phyloP scores from a whole-genome alignment of 169 alveolate species.

The Plasmodium fragile region DNA sequence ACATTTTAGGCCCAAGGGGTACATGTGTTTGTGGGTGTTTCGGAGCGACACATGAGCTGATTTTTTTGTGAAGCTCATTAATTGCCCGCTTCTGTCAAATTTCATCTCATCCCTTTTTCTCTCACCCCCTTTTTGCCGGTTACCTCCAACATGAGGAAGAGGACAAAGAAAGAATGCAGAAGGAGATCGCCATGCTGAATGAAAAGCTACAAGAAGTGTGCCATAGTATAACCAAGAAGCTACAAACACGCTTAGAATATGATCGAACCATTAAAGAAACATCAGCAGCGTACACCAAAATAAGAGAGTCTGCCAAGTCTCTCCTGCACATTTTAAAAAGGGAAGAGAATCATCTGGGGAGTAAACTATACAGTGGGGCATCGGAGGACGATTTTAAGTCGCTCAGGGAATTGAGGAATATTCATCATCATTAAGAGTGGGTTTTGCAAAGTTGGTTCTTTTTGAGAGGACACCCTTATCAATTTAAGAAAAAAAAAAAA shows the following conservation, averaged over 20 bases:
- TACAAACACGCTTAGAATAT: conserved; percentile 89
- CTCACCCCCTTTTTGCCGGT: neutral
- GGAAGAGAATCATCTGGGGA: conserved; percentile 85
- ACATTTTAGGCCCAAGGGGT: neutral
- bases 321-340: conserved; percentile 89
- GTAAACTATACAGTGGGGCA: conserved; percentile 76
- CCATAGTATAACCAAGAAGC: conserved; percentile 86
- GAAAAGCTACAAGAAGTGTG: conserved; percentile 86
- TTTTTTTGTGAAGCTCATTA: neutral
- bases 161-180: conserved; percentile 86
- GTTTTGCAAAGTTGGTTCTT: neutral
- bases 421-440: conserved; percentile 5
- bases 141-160: conserved; percentile 86
- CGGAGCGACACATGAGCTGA: neutral
- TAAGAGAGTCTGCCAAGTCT: conserved; percentile 91
- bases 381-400: conserved; percentile 68
- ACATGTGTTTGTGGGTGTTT: neutral
- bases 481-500: neutral
- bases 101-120: neutral
- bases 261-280: conserved; percentile 91
- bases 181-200: conserved; percentile 84
- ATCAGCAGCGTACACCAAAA: conserved; percentile 91
- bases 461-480: neutral
- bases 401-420: conserved; percentile 37
- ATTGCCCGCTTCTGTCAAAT: neutral